Evolutionary conservation across 192 early-diverging fungal genomes (phyloP), one percentile per base, ranked within the genome.

Genomic region (Paraglomus brasilianum): DNA sequence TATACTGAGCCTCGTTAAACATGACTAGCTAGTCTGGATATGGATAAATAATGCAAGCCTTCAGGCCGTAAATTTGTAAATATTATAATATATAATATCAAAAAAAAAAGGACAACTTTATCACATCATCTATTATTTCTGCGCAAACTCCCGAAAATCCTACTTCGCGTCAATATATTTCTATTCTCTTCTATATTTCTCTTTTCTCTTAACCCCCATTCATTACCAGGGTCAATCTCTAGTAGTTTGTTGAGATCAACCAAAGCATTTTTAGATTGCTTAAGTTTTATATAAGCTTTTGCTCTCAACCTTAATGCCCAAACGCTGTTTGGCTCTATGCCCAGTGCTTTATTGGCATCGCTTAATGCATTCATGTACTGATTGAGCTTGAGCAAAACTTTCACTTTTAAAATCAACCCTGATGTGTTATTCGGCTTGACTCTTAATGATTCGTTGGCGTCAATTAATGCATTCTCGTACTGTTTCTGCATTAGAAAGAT

Each of bases 391-490:
- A 21, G 3, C 21, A 51, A 52, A 22, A 44, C 24, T 2, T 24
- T 50, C 2, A 24, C 65, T 40, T 40, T 38, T 52, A 19, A 40
- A n/a, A 30, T 11, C 15, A 66, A 40, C 19, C 30, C 24, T 21
- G 22, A 47, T 17, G 8, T 50, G 42, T 30, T 66, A 3, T 30
- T 41, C 5, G 65, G 65, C 52, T 14, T 15, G 1, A 38, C 3
- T 39, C 42, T 5, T 51, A 66, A 53, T 41, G 65, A 44, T 19
- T 52, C 40, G 5, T 66, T 52, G 49, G 52, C 49, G 39, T 66
- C 65, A 1, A 17, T 22, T 6, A 56, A 56, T 17, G 53, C 53
- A 17, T 56, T 30, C 9, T 56, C 36, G 53, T 56, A 56, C 1
- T 30, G 17, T 56, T 30, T 30, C 36, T 30, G 36, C 36, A 11